phyloP scores from a whole-genome alignment of 2,329 filamentous ascomycete species.

The Alternaria viburni region DNA sequence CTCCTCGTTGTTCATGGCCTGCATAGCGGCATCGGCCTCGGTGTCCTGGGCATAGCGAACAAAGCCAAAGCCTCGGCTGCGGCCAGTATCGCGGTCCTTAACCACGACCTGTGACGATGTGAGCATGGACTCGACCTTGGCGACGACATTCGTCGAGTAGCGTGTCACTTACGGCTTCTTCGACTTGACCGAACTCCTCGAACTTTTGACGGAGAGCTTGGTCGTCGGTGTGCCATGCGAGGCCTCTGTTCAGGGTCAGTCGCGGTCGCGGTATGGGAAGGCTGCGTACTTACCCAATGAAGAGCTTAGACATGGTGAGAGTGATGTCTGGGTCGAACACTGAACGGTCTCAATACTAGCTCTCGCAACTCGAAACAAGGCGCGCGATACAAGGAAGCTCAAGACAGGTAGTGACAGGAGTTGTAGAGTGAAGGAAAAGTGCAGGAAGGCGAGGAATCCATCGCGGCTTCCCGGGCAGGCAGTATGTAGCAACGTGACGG shows the following conservation, averaged over 20 bases:
- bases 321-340: conserved; percentile 37
- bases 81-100: conserved; percentile 95
- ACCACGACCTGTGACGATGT: conserved; percentile 77
- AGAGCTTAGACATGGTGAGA: conserved; percentile 83
- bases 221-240: conserved; percentile 98
- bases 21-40: conserved; percentile 79
- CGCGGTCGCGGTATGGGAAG: not conserved
- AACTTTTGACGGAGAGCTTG: conserved; percentile 86
- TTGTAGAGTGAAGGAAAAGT: conserved; percentile 23
- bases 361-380: conserved; percentile 35
- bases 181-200: conserved; percentile 85
- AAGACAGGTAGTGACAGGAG: conserved; percentile 28
- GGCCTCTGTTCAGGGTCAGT: conserved; percentile 68
- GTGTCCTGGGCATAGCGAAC: conserved; percentile 82
- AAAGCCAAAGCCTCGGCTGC: conserved; percentile 97
- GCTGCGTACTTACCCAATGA: conserved; percentile 76
- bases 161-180: conserved; percentile 83
- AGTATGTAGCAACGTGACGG: conserved; percentile 45
- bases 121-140: conserved; percentile 14
- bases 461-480: conserved; percentile 37
- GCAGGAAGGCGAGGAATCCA: conserved; percentile 33
- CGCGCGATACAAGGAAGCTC: conserved; percentile 38
- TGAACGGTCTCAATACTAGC: conserved; percentile 50
- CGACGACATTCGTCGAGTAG: not conserved
- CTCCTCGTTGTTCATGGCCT: conserved; percentile 87